Base-by-base conservation (phyloP, 2,329 filamentous ascomycete species). In the Ceratocystis papillata region DNA sequence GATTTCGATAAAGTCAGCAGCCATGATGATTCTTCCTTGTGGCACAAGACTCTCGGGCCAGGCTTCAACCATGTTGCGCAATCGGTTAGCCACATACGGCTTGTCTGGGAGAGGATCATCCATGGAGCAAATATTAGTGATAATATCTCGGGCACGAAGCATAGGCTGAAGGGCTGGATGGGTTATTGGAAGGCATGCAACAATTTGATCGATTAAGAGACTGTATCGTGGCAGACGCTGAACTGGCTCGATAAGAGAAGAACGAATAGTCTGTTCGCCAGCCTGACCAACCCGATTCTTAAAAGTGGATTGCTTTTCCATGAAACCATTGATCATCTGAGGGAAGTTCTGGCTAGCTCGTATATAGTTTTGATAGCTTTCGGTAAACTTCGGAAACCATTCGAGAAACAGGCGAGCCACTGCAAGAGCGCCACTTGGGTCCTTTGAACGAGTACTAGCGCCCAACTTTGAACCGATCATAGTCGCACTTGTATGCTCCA, bases 91-190 rank as follows among this genome's bases (percentile, higher is more conserved):
- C 57, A 90, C 80, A 70, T 89, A 88, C 8, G 86, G 85, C 70
- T 90, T 88, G 72, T 90, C 87, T 2, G 79, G 83, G 71, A 75
- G 79, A 72, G 72, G 88, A 73, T 77, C 88, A 71, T 96, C 93
- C 77, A 96, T 87, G 17, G 93, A 95, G 75, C 94, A 99, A 55
- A 99, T 99, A 65, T 96, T 94, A 22, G 92, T 91, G 70, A 99
- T 91, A 64, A 96, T 89, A 74, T 97, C 94, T 70, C 93, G 83
- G 0, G 94, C 92, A 73, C 90, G 92, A 53, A 96, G 82, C 76
- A 99, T 87, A 2, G 83, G 81, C 70, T 88, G 87, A 64, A 96
- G 80, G 0, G 92, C 92, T 2, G 91, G 89, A 73, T 97, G 92
- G 7, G 88, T 86, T 63, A 92, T 84, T 3, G 93, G 92, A 20